Base-by-base conservation (phyloP, 148 eudicot genomes). In the Polygonum aviculare region DNA sequence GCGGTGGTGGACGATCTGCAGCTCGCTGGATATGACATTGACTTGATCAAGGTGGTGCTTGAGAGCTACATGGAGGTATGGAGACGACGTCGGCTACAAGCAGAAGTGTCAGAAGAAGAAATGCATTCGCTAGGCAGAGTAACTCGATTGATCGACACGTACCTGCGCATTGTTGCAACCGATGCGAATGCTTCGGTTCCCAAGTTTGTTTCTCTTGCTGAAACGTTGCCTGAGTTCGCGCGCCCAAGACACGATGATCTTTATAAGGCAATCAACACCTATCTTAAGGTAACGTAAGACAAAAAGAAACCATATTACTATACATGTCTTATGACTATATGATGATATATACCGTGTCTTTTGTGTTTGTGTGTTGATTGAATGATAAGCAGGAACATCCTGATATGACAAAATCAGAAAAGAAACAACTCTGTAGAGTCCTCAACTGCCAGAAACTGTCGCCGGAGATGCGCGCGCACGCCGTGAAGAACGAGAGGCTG, bases 221-320 rank as follows among this genome's bases (percentile, higher is more conserved):
- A 81, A 80, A 83, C 87, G 71, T 50, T 89, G 72, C 90, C 93
- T 1, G 84, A 73, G 75, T 51, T 79, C 33, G 85, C 89, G 15
- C 78, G 90, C 60, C 81, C 89, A 31, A 75, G 50, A 12, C 90
- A 89, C 18, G 87, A 87, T 67, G 81, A 79, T 31, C 88, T 89
- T 22, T 89, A 89, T 80, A 81, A 76, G 80, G 90, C 89, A 0
- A 85, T 89, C 72, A 78, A 87, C 79, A 77, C 78, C 16, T 89
- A 87, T 79, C 92, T 89, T 60, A 82, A 83, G 88, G 92, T 88
- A 82, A 83, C 86, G 92, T 88, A 82, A 38, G 74, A 44, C 15
- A 71, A 8, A 78, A 16, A 49, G 18, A 15, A 2, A 51, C 15
- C 3, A 39, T 39, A 39, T 39, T 6, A 44, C 47, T 44, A 44